Base-by-base conservation (phyloP, 495 filamentous ascomycete genomes). In the Penicillium pancosmium region DNA sequence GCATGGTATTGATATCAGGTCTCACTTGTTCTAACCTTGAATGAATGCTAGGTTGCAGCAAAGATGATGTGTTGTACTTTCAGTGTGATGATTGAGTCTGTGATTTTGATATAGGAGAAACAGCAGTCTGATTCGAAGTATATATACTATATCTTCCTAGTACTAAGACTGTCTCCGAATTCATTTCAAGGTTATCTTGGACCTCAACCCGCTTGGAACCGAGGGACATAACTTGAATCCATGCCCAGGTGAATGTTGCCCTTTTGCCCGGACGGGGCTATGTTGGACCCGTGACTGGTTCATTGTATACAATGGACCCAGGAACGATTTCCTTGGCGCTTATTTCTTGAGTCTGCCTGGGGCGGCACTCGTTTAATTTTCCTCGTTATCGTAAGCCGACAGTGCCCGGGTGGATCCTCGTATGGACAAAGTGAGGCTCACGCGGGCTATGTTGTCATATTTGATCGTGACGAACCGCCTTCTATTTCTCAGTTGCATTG, bases 371-470 rank as follows among this genome's bases (percentile, higher is more conserved):
- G 46, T 48, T n/a, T 48, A 48, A 31, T 31, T 3, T 48, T 48
- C 3, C 46, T 48, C 21, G 4, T 48, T 48, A 13, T n/a, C 21
- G 46, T 48, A 48, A 48, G 46, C 15, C 11, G 19, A 23, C 8
- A 21, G 46, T 48, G 46, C 46, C 46, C 46, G 10, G 46, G 46
- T 48, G 46, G 46, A 48, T 23, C 46, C 21, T 48, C 44, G 44
- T 11, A 44, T 27, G 41, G 15, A 16, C 36, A 43, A 43, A 43
- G 40, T 48, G 46, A 48, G 46, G 46, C 46, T 48, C 46, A 48
- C 46, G 21, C 46, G 21, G 46, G 15, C 46, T 25, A 48, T 48
- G 19, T n/a, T 4, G 46, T 48, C 46, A 48, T 27, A 12, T 13
- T n/a, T 19, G 2, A 13, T 48, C n/a, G 8, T 10, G 15, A 31